Evolutionary conservation across 257 asterid genomes (phyloP).

Genomic region (Solanum peruvianum): DNA sequence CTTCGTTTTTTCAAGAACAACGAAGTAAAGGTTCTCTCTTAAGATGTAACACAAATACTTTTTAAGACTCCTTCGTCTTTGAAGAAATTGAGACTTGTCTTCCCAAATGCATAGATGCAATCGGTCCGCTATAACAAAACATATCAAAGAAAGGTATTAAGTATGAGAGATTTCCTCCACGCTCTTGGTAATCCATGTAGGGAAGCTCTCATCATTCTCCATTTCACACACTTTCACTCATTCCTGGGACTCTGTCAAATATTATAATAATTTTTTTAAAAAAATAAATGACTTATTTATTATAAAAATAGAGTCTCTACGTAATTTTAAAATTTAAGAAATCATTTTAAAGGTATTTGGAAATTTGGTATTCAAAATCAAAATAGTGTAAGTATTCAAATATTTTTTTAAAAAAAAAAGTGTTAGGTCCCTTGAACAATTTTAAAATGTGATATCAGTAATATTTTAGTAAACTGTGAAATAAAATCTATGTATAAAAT

Average conservation of each 20-base stretch:
- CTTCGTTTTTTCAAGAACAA: slow-evolving; percentile 37
- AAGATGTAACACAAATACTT: slow-evolving; percentile 35
- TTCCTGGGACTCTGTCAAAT: slow-evolving; percentile 54
- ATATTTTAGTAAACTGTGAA: too few relatives aligned
- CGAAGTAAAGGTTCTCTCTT: slow-evolving; percentile 47
- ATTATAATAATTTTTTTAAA: slow-evolving; percentile 8
- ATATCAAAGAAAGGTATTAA: slow-evolving; percentile 66
- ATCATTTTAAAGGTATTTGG: background rate
- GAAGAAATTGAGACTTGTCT: slow-evolving; percentile 46
- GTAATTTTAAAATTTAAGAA: background rate
- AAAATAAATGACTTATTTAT: background rate
- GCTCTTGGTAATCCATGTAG: slow-evolving; percentile 31
- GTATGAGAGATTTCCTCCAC: slow-evolving; percentile 57
- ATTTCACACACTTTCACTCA: slow-evolving; percentile 57
- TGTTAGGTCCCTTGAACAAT: too few relatives aligned
- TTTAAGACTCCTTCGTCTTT: slow-evolving; percentile 31
- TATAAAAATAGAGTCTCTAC: background rate
- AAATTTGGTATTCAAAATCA: too few relatives aligned
- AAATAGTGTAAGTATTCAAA: too few relatives aligned
- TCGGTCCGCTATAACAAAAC: slow-evolving; percentile 64
- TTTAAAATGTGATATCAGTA: too few relatives aligned
- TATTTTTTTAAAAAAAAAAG: too few relatives aligned
- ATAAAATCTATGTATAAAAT: too few relatives aligned
- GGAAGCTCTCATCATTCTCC: slow-evolving; percentile 80
- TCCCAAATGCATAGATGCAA: slow-evolving; percentile 62